Evolutionary conservation across 108 stramenopile species (phyloP).

Genomic region (Parmales sp.): DNA sequence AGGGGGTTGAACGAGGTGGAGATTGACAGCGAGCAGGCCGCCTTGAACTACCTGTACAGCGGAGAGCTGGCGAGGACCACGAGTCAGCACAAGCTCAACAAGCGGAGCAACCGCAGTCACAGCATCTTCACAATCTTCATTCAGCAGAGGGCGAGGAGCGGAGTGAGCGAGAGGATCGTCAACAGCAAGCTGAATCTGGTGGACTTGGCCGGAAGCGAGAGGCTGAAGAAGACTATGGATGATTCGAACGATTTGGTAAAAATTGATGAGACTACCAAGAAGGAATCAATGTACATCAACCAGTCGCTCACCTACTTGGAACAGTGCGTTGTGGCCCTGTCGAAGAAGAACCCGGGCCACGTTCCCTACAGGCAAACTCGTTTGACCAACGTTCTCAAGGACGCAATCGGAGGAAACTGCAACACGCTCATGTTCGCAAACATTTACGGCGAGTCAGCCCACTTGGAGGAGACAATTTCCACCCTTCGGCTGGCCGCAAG

Average conservation of each 20-base stretch:
- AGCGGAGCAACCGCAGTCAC: constrained; percentile 45
- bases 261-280: constrained; percentile 24
- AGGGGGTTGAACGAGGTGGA: constrained; percentile 36
- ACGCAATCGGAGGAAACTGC: constrained; percentile 42
- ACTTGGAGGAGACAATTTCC: constrained; percentile 51
- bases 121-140: constrained; percentile 51
- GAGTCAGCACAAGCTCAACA: constrained; percentile 50
- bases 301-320: constrained; percentile 54
- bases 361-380: constrained; percentile 52
- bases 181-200: constrained; percentile 46
- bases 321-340: constrained; percentile 58
- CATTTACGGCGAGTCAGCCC: constrained; percentile 47
- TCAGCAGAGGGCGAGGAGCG: constrained; percentile 37
- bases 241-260: constrained; percentile 3
- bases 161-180: constrained; percentile 41
- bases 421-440: constrained; percentile 47
- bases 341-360: constrained; percentile 24
- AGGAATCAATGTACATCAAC: constrained; percentile 60
- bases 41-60: constrained; percentile 25
- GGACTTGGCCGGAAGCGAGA: constrained; percentile 53
- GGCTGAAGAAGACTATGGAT: constrained; percentile 52
- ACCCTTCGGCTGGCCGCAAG: constrained; percentile 37
- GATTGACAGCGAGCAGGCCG: constrained; percentile 25
- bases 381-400: constrained; percentile 49
- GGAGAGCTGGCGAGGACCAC: constrained; percentile 30